Base-by-base conservation (phyloP, 2,329 filamentous ascomycete species). In the Sporothrix globosa region DNA sequence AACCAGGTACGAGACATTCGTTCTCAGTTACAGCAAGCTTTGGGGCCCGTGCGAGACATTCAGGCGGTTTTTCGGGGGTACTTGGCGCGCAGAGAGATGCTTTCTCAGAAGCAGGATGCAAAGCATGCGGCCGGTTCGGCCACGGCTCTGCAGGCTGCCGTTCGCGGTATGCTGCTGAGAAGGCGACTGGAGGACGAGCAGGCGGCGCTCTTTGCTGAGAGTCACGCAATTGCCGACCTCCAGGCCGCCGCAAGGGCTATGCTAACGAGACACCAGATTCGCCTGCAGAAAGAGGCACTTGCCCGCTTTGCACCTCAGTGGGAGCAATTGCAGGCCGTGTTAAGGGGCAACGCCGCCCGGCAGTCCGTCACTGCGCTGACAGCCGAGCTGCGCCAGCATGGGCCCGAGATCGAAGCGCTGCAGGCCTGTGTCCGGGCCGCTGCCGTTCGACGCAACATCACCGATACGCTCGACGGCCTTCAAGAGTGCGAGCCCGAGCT, bases 11-110 rank as follows among this genome's bases (percentile, higher is more conserved):
- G 82, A 76, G 81, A 86, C 73, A 81, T 83, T 74, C 83, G 79
- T 78, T 84, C 84, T 77, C 85, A 90, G 76, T 85, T 93, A 76
- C 83, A 85, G 73, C 83, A 84, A 72, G 90, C 86, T 68, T 86
- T 85, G 73, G 87, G 87, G 69, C 87, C 90, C 66, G 85, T 93
- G 70, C 84, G 86, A 56, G 84, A 88, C 74, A 86, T 93, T 61
- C 89, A 91, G 78, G 86, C 88, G 77, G 79, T 85, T 72, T 87
- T 91, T 76, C 86, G 90, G 75, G 92, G 91, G 34, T 90, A 88
- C 74, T 81, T 93, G 73, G 80, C 87, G 71, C 87, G 91, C 61
- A 85, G 87, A 77, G 82, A 81, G 65, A 80, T 91, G 71, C 78
- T 82, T 67, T 81, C 81, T 72, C 88, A 88, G 79, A 85, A 86